phyloP scores from a whole-genome alignment of 108 stramenopile species.

The Licmophora abbreviata region DNA sequence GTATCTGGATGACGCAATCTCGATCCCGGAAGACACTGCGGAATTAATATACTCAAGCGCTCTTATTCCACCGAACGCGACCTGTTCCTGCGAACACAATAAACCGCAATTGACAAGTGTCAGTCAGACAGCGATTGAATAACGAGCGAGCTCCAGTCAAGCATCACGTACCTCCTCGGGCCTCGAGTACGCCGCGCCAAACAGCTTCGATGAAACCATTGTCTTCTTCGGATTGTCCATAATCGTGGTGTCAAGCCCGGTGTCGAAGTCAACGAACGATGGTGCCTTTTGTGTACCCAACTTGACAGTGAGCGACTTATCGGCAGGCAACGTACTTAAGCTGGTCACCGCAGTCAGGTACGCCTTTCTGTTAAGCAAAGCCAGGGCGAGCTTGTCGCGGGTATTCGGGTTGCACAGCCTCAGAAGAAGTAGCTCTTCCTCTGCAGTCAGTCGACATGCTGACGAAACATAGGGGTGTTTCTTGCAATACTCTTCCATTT shows the following conservation, averaged over 20 bases:
- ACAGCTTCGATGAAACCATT: conserved; percentile 77
- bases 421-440: conserved; percentile 87
- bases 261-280: conserved; percentile 76
- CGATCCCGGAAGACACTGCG: conserved; percentile 77
- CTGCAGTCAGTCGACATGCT: conserved; percentile 81
- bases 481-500: conserved; percentile 84
- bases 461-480: conserved; percentile 85
- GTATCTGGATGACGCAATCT: conserved; percentile 79
- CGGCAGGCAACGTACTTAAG: conserved; percentile 61
- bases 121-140: conserved; percentile 2
- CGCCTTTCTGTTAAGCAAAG: conserved; percentile 71
- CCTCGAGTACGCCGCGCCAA: conserved; percentile 82
- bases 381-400: conserved; percentile 53
- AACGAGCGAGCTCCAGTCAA: conserved; percentile 1
- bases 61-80: conserved; percentile 79
- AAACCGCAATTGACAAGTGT: not conserved
- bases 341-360: conserved; percentile 82
- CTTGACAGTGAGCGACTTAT: conserved; percentile 70
- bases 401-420: conserved; percentile 69
- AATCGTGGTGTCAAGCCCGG: conserved; percentile 68
- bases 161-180: conserved; percentile 64
- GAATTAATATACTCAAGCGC: conserved; percentile 84
- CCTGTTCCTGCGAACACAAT: conserved; percentile 45
- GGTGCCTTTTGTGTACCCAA: conserved; percentile 75
- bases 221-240: conserved; percentile 83